phyloP scores from a whole-genome alignment of 2,329 filamentous ascomycete genomes.

The Fusarium kyushuense region DNA sequence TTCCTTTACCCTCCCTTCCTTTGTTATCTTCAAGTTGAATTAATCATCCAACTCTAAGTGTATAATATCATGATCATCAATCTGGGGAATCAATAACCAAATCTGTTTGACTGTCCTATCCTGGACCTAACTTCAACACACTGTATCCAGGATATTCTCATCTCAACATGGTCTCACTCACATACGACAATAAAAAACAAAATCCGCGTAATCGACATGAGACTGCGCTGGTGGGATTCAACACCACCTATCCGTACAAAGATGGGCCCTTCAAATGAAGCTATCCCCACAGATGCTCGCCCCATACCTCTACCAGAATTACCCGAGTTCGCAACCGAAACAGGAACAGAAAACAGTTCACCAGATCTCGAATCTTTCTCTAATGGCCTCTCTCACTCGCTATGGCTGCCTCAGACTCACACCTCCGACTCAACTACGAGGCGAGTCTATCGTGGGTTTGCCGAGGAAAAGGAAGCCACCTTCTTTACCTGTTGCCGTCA shows the following conservation, averaged over 20 bases:
- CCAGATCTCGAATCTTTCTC: slow-evolving; percentile 27
- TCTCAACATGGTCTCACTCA: slow-evolving; percentile 35
- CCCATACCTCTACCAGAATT: slow-evolving; percentile 35
- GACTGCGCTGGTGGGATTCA: slow-evolving; percentile 33
- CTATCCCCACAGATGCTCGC: slow-evolving; percentile 31
- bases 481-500: slow-evolving; percentile 36
- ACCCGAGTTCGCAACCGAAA: slow-evolving; percentile 26
- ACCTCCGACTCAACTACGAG: slow-evolving; percentile 32
- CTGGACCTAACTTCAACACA: neutral
- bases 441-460: slow-evolving; percentile 36
- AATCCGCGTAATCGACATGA: slow-evolving; percentile 33
- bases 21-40: neutral
- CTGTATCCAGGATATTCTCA: slow-evolving; percentile 4
- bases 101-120: neutral
- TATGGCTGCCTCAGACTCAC: slow-evolving; percentile 34
- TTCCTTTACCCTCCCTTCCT: neutral
- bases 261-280: slow-evolving; percentile 29
- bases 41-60: neutral
- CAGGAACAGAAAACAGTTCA: slow-evolving; percentile 8
- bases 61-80: neutral
- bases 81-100: slow-evolving; percentile 2
- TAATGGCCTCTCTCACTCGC: slow-evolving; percentile 19
- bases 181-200: slow-evolving; percentile 17
- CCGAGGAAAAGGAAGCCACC: slow-evolving; percentile 37
- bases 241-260: slow-evolving; percentile 29